Evolutionary conservation across 768 basidiomycete genomes (phyloP).

Genomic region (Candolleomyces aberdarensis): DNA sequence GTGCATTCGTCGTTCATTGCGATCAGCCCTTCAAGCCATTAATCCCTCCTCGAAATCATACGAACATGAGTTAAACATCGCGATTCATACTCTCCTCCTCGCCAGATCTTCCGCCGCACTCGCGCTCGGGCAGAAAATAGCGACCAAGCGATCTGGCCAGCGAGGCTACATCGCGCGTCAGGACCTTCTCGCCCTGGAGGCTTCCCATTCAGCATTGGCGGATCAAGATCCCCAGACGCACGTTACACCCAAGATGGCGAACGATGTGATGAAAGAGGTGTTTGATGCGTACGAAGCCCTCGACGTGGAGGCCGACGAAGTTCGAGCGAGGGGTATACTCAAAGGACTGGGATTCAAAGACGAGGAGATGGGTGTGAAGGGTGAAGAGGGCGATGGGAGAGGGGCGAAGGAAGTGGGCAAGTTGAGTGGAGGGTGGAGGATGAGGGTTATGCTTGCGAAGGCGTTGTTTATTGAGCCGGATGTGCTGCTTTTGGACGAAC

Average conservation of each 20-base stretch:
- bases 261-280: slow-evolving; percentile 21
- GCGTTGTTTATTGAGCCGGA: slow-evolving; percentile 56
- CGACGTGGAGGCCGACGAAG: slow-evolving; percentile 39
- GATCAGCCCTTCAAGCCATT: slow-evolving; percentile 22
- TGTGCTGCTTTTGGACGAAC: slow-evolving; percentile 59
- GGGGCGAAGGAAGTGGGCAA: slow-evolving; percentile 37
- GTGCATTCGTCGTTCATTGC: background rate
- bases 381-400: slow-evolving; percentile 24
- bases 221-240: slow-evolving; percentile 25
- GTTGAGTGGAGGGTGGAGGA: slow-evolving; percentile 66
- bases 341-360: slow-evolving; percentile 57
- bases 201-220: slow-evolving; percentile 27
- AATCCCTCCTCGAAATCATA: slow-evolving; percentile 14
- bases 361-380: slow-evolving; percentile 4
- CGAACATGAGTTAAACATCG: slow-evolving; percentile 17
- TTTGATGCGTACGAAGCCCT: slow-evolving; percentile 27
- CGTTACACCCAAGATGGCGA: slow-evolving; percentile 23
- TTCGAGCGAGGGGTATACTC: slow-evolving; percentile 50
- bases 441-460: slow-evolving; percentile 55
- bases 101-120: slow-evolving; percentile 20
- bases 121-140: slow-evolving; percentile 42
- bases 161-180: slow-evolving; percentile 56
- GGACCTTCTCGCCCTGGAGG: slow-evolving; percentile 45
- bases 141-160: slow-evolving; percentile 50
- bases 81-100: slow-evolving; percentile 23